Evolutionary conservation across 2,329 filamentous ascomycete species (phyloP).

Genomic region (Neospermospora avenae): DNA sequence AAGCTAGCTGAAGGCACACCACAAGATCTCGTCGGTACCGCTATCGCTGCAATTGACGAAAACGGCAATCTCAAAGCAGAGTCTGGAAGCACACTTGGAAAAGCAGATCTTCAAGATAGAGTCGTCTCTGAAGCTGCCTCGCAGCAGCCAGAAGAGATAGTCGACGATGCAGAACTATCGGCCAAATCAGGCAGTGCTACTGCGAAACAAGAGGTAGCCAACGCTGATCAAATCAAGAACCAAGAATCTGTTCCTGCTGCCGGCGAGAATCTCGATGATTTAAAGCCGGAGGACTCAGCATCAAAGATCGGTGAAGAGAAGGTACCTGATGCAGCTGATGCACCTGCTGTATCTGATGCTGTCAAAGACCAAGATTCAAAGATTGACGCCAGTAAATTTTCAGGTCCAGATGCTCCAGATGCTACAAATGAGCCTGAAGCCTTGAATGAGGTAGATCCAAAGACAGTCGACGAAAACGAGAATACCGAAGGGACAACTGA

Average conservation of each 20-base stretch:
- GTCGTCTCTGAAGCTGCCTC: conserved; percentile 20
- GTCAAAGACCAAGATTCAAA: background rate
- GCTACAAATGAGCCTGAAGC: background rate
- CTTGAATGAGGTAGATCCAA: background rate
- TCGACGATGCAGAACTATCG: background rate
- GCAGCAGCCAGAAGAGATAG: background rate
- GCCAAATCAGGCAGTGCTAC: conserved; percentile 5
- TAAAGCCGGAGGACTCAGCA: background rate
- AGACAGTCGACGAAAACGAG: background rate
- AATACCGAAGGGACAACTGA: background rate
- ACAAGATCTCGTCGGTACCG: conserved; percentile 52
- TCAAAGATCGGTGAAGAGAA: background rate
- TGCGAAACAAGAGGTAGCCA: background rate
- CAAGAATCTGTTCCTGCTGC: background rate
- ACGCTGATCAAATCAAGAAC: background rate
- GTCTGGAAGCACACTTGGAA: conserved; percentile 55
- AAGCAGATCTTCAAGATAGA: conserved; percentile 36
- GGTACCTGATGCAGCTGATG: background rate
- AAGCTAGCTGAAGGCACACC: conserved; percentile 43
- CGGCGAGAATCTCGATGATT: background rate
- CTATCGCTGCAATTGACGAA: conserved; percentile 60
- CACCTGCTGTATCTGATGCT: background rate
- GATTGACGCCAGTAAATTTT: background rate
- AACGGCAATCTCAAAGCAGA: conserved; percentile 55
- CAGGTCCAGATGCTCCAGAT: background rate